phyloP scores from a whole-genome alignment of 2,329 filamentous ascomycete genomes.

The Ophioceras dolichostomum region DNA sequence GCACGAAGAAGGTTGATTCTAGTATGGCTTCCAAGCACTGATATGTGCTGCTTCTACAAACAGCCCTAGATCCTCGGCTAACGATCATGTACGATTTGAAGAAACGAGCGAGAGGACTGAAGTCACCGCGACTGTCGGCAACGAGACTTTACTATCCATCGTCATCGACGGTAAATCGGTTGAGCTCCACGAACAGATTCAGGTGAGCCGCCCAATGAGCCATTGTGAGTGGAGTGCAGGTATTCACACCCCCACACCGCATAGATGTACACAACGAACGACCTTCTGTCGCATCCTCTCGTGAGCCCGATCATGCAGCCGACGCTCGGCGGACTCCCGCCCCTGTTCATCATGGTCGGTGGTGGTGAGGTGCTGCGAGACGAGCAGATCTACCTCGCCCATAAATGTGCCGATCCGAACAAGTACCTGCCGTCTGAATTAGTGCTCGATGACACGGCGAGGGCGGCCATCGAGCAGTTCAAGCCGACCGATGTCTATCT shows the following conservation, averaged over 20 bases:
- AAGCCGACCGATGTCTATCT: conserved; percentile 83
- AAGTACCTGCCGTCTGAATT: conserved; percentile 60
- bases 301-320: conserved; percentile 85
- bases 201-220: conserved; percentile 42
- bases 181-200: conserved; percentile 81
- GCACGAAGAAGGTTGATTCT: background rate
- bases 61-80: too few relatives aligned
- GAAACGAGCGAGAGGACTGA: background rate
- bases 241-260: too few relatives aligned
- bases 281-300: conserved; percentile 72
- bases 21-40: too few relatives aligned
- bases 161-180: conserved; percentile 59
- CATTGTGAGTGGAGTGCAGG: too few relatives aligned
- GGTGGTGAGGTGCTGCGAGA: conserved; percentile 84
- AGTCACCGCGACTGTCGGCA: conserved; percentile 17
- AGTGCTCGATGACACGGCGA: conserved; percentile 50
- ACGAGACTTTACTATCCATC: conserved; percentile 4
- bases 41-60: too few relatives aligned
- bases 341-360: conserved; percentile 74
- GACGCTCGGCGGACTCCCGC: conserved; percentile 79
- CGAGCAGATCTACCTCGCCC: conserved; percentile 89
- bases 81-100: background rate
- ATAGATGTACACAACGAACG: conserved; percentile 64
- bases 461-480: conserved; percentile 50
- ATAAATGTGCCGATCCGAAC: conserved; percentile 79